Evolutionary conservation across 495 filamentous ascomycete genomes (phyloP).

Genomic region (Neurospora tetrasperma): DNA sequence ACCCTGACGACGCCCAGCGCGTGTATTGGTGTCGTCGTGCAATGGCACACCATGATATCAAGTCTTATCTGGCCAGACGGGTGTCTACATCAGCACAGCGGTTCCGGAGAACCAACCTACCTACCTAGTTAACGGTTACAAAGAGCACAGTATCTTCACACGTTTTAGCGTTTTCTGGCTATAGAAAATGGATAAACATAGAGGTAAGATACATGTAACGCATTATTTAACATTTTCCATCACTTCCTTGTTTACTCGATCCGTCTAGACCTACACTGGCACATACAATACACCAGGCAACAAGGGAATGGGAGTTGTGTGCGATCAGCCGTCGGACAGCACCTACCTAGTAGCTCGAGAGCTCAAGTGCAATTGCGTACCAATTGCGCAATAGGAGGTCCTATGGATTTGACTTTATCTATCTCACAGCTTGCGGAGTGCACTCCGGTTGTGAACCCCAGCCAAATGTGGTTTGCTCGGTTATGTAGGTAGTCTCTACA

Average conservation of each 20-base stretch:
- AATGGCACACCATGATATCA: not conserved
- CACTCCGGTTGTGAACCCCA: not conserved
- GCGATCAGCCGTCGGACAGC: not conserved
- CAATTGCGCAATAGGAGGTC: not conserved
- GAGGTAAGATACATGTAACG: not conserved
- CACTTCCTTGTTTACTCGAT: not conserved
- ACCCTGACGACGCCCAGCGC: not conserved
- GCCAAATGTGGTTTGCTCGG: not conserved
- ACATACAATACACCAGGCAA: not conserved
- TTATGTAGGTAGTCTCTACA: not conserved
- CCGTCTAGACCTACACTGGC: no score
- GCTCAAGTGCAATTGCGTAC: not conserved
- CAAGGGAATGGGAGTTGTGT: not conserved
- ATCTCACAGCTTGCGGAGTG: not conserved
- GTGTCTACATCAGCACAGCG: not conserved
- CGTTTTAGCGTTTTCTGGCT: not conserved
- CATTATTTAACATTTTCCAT: no score
- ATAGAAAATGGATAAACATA: not conserved
- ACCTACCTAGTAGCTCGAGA: not conserved
- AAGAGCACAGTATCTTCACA: not conserved
- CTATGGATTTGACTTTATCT: not conserved
- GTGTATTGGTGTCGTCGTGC: not conserved
- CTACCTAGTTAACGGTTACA: no score
- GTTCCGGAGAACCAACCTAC: not conserved
- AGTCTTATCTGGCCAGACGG: not conserved